Evolutionary conservation across 495 filamentous ascomycete genomes (phyloP).

Genomic region (Penicillium turbatum): DNA sequence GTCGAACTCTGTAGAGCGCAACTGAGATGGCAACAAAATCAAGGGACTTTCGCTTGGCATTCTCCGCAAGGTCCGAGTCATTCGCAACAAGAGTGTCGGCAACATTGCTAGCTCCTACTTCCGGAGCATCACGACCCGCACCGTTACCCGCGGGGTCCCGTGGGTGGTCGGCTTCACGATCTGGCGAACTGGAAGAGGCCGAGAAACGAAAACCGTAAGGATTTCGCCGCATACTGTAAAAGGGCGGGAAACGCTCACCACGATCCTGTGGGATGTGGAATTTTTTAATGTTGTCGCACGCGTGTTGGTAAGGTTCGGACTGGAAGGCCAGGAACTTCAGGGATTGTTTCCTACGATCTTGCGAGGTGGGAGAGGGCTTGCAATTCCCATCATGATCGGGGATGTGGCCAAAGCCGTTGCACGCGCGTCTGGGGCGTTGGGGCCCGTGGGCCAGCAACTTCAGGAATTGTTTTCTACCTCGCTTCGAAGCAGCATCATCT

Average conservation of each 20-base stretch:
- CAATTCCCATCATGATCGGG: too few relatives aligned
- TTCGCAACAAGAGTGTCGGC: neutral
- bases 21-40: conserved; percentile 15
- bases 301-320: too few relatives aligned
- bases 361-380: too few relatives aligned
- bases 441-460: too few relatives aligned
- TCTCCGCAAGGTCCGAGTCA: neutral
- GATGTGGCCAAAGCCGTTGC: too few relatives aligned
- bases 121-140: neutral
- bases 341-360: too few relatives aligned
- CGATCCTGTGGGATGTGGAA: neutral
- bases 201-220: neutral
- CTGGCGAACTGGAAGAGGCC: neutral
- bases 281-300: conserved; percentile 4
- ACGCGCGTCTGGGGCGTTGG: too few relatives aligned
- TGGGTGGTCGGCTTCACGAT: neutral
- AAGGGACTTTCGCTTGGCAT: neutral
- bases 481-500: conserved; percentile 13
- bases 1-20: conserved; percentile 13
- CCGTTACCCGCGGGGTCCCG: neutral
- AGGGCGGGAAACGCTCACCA: conserved; percentile 5
- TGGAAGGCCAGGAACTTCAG: too few relatives aligned
- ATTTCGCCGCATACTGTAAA: neutral
- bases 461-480: conserved; percentile 11
- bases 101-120: neutral